Evolutionary conservation across 1,284 basidiomycete species (phyloP), one percentile per base, ranked within the genome.

Genomic region (Malassezia equina): DNA sequence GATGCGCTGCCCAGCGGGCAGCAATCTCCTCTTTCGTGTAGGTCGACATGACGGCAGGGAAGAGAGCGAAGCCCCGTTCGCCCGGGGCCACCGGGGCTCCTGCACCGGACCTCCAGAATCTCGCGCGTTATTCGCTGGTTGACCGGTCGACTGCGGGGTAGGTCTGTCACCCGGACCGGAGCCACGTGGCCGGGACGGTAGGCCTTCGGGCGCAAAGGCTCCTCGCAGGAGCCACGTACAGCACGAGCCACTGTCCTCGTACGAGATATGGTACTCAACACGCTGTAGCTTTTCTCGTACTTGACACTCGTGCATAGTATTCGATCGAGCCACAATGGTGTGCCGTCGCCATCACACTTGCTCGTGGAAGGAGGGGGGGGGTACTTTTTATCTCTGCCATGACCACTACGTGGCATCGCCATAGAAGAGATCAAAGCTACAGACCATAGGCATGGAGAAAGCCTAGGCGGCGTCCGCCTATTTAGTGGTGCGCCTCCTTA

Each of bases 1-100:
- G 46, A 24, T 64, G 51, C 13, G 55, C 55, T 7, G 51, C 55
- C 51, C 55, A 52, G 19, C 51, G 46, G 23, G 48, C 51, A 17
- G 24, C 32, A 21, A 40, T 29, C 17, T 40, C 55, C 33, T 47
- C 51, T 23, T 52, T 44, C 24, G 31, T 52, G 9, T 27, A 24
- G 12, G 40, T 31, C 2, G 40, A 13, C 40, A 44, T 51, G 47
- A 19, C 36, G 11, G 36, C 21, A 13, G 27, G 19, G 13, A 39
- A 36, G 34, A 19, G 31, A 5, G 4, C 4, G n/a, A 32, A 12
- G 31, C 15, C 3, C 31, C 28, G 28, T 29, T 29, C 7, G 7
- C n/a, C 13, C n/a, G 32, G 32, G 7, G 32, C 32, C 8, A 11
- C 7, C n/a, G 15, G 13, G 7, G 8, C 13, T 19, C 9, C 2